A percentile compares a stretch with the other conserved stretches of the same genome.
Conservation (phyloP, 164 flowering plant species). For the Magnolia changhungtana region DNA sequence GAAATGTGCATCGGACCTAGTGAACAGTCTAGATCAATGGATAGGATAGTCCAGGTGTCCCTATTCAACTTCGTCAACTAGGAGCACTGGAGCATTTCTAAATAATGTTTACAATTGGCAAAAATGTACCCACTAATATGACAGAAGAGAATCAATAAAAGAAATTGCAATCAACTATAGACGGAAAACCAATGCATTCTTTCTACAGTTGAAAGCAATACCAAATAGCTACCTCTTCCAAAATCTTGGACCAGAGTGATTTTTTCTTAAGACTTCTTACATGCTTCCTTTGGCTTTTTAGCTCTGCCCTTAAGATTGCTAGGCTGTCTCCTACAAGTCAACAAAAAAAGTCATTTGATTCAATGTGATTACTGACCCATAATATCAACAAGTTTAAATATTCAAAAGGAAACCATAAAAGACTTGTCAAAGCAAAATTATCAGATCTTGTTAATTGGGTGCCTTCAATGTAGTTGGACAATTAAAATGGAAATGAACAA, state of each 20-base stretch:
- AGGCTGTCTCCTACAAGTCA: conserved; percentile 69
- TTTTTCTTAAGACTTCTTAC: conserved; percentile 83
- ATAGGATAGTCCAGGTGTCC: too few relatives aligned
- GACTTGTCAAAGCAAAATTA: too few relatives aligned
- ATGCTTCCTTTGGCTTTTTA: conserved; percentile 88
- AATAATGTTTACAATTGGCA: neutral
- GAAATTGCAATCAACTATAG: neutral
- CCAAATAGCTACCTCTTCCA: conserved; percentile 74
- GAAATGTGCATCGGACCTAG: too few relatives aligned
- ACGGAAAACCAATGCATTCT: neutral
- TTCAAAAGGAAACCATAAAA: too few relatives aligned
- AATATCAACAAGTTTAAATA: neutral
- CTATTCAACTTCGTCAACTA: too few relatives aligned
- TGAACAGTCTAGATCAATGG: too few relatives aligned
- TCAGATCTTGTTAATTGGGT: too few relatives aligned
- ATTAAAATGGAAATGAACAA: too few relatives aligned
- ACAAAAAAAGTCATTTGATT: neutral
- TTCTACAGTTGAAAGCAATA: too few relatives aligned
- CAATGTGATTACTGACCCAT: neutral
- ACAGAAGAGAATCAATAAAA: neutral
- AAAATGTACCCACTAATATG: neutral
- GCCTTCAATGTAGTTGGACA: too few relatives aligned
- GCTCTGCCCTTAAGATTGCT: conserved; percentile 68
- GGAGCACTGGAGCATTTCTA: too few relatives aligned
- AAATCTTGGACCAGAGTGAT: conserved; percentile 88